Percentiles rank a stretch among this genome's conserved stretches.
phyloP scores from a whole-genome alignment of 768 basidiomycete species.

The Fibroporia radiculosa region DNA sequence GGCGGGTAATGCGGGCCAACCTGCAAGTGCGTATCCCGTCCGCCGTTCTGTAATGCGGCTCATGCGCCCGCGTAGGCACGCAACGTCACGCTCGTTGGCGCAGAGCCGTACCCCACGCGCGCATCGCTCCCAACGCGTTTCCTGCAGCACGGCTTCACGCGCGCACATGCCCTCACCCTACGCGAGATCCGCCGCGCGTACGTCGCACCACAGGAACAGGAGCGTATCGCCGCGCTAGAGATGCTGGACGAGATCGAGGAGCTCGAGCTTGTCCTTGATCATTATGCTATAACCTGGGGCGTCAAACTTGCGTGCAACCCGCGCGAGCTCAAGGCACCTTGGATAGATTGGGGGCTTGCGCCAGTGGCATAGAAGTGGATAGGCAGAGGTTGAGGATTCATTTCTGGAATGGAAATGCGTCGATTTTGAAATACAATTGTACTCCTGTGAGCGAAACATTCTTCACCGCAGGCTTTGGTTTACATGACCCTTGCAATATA shows the following conservation, averaged over 20 bases:
- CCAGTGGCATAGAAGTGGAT: too few species aligned
- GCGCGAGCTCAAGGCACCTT: conserved; percentile 4
- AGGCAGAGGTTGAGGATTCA: too few species aligned
- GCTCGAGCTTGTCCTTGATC: conserved; percentile 78
- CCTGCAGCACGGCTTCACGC: conserved; percentile 43
- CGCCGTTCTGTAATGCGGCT: neutral
- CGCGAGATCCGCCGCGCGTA: conserved; percentile 56
- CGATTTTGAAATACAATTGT: too few species aligned
- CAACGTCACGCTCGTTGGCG: conserved; percentile 69
- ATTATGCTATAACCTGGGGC: conserved; percentile 88
- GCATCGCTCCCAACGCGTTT: conserved; percentile 56
- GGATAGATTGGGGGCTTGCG: conserved; percentile 14
- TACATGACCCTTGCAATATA: too few species aligned
- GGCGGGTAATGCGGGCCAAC: conserved; percentile 88
- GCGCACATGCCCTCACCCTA: conserved; percentile 52
- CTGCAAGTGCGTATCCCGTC: conserved; percentile 46
- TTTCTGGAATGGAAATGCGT: too few species aligned
- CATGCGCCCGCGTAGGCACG: conserved; percentile 43
- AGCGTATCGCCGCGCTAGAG: conserved; percentile 73
- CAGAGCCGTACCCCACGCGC: conserved; percentile 49
- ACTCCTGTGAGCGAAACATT: too few species aligned
- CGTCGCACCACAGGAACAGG: conserved; percentile 41
- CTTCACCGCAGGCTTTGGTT: too few species aligned
- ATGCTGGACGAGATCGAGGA: conserved; percentile 94
- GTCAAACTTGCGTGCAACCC: conserved; percentile 11